Base-by-base conservation (phyloP, 371 early-diverging fungal genomes). In the Rhizopus stolonifer region DNA sequence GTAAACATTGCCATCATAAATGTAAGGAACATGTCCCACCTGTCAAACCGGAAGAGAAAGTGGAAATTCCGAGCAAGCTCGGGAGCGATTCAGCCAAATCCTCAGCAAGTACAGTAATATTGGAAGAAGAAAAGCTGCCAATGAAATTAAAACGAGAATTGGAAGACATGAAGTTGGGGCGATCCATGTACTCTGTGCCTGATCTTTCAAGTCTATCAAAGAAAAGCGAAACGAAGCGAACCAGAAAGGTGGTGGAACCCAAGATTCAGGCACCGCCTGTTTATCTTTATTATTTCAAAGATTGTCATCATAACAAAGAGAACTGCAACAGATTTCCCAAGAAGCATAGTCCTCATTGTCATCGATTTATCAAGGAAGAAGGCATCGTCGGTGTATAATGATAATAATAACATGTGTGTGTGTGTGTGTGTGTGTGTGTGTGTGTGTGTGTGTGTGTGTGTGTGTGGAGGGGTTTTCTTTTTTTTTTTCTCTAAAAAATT, bases 121-220 rank as follows among this genome's bases (percentile, higher is more conserved):
- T 3, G 48, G 46, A 39, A 11, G 46, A 25, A 17, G 46, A 42
- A 21, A 49, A 24, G 29, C 15, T 64, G 5, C 64, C 64, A n/a
- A 43, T 19, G 3, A 64, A 49, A 26, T 9, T 64, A 8, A 54
- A 56, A 19, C 32, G 46, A 48, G 64, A 64, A 25, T 17, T 64
- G 29, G 36, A 46, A 48, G 17, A 38, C 15, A 56, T 64, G 49
- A 59, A 59, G 10, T 2, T 64, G 33, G 22, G 53, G 8, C 45
- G 52, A 48, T 48, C 64, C 6, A 29, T 31, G 0, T 64, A 64
- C 36, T 64, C 64, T 48, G 48, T 64, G 14, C 64, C 64, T 48
- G 52, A 59, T 33, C 31, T 64, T 10, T 42, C 45, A 18, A 42
- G 18, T 21, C 21, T 42, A 13, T 4, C 21, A 4, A 19, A 18